Percentiles rank a stretch among this genome's conserved stretches.
phyloP scores from a whole-genome alignment of 768 basidiomycete species.

The Tricholoma sp. region DNA sequence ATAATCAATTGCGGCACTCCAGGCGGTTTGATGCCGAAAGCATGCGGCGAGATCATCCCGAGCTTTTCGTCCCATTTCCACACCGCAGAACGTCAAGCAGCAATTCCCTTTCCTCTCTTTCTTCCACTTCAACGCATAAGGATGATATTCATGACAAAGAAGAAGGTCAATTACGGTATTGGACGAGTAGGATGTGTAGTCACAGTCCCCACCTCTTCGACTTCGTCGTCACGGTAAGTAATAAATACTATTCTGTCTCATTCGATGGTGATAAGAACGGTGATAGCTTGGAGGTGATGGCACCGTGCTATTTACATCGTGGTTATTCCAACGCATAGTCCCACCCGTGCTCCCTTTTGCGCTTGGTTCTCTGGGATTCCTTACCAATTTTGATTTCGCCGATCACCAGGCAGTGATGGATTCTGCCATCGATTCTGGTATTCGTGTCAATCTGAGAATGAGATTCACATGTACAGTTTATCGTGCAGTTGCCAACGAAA shows the following conservation, averaged over 20 bases:
- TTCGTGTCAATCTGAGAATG: conserved; percentile 97
- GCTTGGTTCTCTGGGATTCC: conserved; percentile 94
- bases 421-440: conserved; percentile 83
- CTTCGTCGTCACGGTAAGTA: conserved; percentile 90
- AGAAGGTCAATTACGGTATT: conserved; percentile 93
- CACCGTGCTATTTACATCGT: conserved; percentile 97
- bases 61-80: conserved; percentile 77
- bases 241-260: background rate
- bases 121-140: conserved; percentile 38
- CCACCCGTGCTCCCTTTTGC: conserved; percentile 99
- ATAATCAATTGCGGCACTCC: conserved; percentile 82
- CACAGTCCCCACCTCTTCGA: conserved; percentile 90
- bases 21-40: conserved; percentile 93
- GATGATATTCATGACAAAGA: conserved; percentile 42
- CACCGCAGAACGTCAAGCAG: conserved; percentile 69
- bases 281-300: conserved; percentile 93
- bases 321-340: conserved; percentile 97
- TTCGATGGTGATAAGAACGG: background rate
- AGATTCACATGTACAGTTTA: conserved; percentile 99
- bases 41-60: conserved; percentile 79
- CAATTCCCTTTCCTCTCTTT: conserved; percentile 53
- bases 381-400: conserved; percentile 93
- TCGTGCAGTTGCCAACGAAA: conserved; percentile 76
- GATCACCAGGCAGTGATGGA: conserved; percentile 84
- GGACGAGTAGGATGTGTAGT: conserved; percentile 96